These are phyloP conservation scores for Polyporus tsugae DNA, from an alignment of 1,284 basidiomycete species.

Conservation along the genomic window DNA sequence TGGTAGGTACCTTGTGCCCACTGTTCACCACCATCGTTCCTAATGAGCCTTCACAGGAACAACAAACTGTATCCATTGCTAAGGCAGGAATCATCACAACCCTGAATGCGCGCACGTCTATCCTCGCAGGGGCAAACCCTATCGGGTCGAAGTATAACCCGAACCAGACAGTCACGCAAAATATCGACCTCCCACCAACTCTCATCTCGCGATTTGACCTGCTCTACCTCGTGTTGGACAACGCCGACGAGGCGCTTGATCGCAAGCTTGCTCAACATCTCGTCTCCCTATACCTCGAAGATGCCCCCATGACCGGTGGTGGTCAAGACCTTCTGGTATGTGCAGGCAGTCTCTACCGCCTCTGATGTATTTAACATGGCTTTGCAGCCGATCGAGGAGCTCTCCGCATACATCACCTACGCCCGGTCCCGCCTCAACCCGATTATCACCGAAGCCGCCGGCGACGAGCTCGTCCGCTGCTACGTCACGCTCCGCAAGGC, in stretches of 20 bases:
- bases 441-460: constrained; percentile 88
- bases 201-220: constrained; percentile 98
- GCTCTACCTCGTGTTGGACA: constrained; percentile 96
- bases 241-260: constrained; percentile 91
- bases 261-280: constrained; percentile 93
- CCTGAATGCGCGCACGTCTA: constrained; percentile 96
- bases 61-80: constrained; percentile 99
- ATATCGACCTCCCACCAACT: constrained; percentile 95
- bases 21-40: neutral
- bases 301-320: constrained; percentile 73
- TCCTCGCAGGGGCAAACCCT: constrained; percentile 97
- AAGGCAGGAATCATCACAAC: constrained; percentile 99
- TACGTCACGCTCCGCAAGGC: constrained; percentile 96
- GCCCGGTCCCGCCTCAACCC: constrained; percentile 92
- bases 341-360: constrained; percentile 20
- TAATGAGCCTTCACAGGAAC: constrained; percentile 68
- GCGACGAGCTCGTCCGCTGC: constrained; percentile 83
- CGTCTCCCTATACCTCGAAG: constrained; percentile 94
- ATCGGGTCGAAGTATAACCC: constrained; percentile 96
- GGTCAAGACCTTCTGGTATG: constrained; percentile 81
- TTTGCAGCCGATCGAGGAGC: constrained; percentile 82
- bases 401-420: constrained; percentile 96
- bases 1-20: constrained; percentile 67
- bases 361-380: neutral
- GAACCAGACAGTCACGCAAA: constrained; percentile 85